phyloP scores from a whole-genome alignment of 371 early-diverging fungal genomes.

The Haplosporangium sp. region DNA sequence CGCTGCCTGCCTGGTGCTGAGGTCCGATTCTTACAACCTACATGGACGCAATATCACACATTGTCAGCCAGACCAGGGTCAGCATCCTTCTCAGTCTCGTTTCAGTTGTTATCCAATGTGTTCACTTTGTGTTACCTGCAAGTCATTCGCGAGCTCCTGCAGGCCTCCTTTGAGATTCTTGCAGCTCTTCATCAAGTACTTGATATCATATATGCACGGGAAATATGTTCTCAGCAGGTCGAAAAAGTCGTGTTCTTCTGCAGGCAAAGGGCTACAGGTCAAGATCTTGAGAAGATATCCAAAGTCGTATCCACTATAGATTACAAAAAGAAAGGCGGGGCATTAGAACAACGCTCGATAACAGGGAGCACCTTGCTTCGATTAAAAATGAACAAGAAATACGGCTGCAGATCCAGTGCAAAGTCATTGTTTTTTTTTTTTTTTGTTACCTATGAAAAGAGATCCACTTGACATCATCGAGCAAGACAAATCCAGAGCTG shows the following conservation, averaged over 20 bases:
- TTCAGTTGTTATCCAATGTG: too few species aligned
- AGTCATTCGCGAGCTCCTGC: slow-evolving; percentile 98
- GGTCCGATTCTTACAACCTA: slow-evolving; percentile 94
- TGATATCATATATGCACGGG: slow-evolving; percentile 99
- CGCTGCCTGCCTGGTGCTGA: slow-evolving; percentile 99
- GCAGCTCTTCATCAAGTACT: slow-evolving; percentile 97
- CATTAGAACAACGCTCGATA: neutral
- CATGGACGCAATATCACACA: neutral
- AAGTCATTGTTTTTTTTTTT: slow-evolving; percentile 3
- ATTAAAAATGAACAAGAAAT: neutral
- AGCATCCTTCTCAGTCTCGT: too few species aligned
- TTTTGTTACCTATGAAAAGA: slow-evolving; percentile 94
- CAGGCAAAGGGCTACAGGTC: slow-evolving; percentile 92
- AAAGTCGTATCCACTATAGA: slow-evolving; percentile 96
- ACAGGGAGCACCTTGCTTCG: too few species aligned
- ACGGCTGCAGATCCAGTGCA: neutral
- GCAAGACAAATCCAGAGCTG: slow-evolving; percentile 96
- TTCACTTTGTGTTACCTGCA: slow-evolving; percentile 74
- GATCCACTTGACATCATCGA: slow-evolving; percentile 96
- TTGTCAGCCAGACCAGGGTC: neutral
- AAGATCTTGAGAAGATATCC: slow-evolving; percentile 98
- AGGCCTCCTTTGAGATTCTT: slow-evolving; percentile 98
- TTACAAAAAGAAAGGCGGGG: neutral
- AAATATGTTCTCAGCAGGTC: slow-evolving; percentile 94
- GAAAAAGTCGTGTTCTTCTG: slow-evolving; percentile 95